Evolutionary conservation across 768 basidiomycete genomes (phyloP).

Genomic region (Suillus fuscotomentosus): DNA sequence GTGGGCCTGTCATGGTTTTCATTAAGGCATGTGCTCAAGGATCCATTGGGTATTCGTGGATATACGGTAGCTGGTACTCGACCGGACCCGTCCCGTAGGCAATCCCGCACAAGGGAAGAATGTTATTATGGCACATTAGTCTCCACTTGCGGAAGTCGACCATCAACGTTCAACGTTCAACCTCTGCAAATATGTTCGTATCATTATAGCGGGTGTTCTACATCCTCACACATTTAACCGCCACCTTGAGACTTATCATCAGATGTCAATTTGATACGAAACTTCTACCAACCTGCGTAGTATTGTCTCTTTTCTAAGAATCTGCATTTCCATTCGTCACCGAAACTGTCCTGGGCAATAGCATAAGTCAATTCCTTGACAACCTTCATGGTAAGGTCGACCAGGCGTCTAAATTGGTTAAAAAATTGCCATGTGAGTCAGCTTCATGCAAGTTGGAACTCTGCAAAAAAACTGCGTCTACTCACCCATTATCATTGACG

Average conservation of each 20-base stretch:
- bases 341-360: conserved; percentile 20
- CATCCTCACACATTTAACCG: conserved; percentile 24
- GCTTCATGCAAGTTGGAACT: not conserved
- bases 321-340: conserved; percentile 24
- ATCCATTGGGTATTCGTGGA: conserved; percentile 16
- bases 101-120: conserved; percentile 36
- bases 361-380: conserved; percentile 18
- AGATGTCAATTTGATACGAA: not conserved
- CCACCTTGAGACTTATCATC: conserved; percentile 14
- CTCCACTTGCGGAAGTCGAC: not conserved
- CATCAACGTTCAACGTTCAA: not conserved
- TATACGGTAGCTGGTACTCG: conserved; percentile 18
- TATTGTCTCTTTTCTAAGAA: conserved; percentile 14
- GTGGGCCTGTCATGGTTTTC: not conserved
- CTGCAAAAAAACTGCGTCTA: not conserved
- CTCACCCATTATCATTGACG: not conserved
- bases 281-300: conserved; percentile 18
- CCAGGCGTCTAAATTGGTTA: not conserved
- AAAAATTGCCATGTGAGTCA: not conserved
- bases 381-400: conserved; percentile 15
- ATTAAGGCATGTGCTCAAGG: conserved; percentile 15
- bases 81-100: conserved; percentile 21
- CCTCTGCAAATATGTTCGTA: not conserved
- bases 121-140: conserved; percentile 35
- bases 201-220: not conserved